Conservation (phyloP, 1,284 basidiomycete genomes). For the Moesziomyces aphidis region DNA sequence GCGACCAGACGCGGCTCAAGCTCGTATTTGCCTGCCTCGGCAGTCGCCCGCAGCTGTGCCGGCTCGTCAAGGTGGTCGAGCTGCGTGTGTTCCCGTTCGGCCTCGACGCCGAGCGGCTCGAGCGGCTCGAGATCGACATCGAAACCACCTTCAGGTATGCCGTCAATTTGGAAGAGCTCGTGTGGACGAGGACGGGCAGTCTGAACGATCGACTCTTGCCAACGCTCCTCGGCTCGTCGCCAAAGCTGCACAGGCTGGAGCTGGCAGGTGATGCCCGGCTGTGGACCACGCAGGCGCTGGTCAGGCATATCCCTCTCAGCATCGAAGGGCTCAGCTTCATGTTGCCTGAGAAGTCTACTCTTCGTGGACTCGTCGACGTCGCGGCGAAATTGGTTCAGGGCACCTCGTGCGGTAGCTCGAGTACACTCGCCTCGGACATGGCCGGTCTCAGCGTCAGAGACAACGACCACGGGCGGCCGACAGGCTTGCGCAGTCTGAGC, state of each 20-base stretch:
- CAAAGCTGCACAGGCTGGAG: slow-evolving; percentile 47
- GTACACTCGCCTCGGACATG: slow-evolving; percentile 4
- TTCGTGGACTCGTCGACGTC: slow-evolving; percentile 36
- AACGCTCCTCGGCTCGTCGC: slow-evolving; percentile 32
- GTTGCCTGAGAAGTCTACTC: slow-evolving; percentile 38
- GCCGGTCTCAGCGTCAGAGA: slow-evolving; percentile 4
- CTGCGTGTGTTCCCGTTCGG: slow-evolving; percentile 64
- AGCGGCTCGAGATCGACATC: slow-evolving; percentile 56
- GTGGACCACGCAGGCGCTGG: slow-evolving; percentile 52
- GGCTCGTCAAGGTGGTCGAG: slow-evolving; percentile 54
- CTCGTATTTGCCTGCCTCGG: slow-evolving; percentile 56
- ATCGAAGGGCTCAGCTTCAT: slow-evolving; percentile 41
- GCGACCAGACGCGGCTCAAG: slow-evolving; percentile 57
- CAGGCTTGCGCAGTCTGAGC: slow-evolving; percentile 41
- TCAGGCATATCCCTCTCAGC: slow-evolving; percentile 23
- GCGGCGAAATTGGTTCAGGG: slow-evolving; percentile 25
- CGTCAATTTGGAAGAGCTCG: slow-evolving; percentile 46
- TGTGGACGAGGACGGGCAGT: slow-evolving; percentile 65
- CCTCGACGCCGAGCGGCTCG: slow-evolving; percentile 58
- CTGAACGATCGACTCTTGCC: slow-evolving; percentile 58
- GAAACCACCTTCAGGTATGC: slow-evolving; percentile 38
- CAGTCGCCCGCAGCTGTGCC: slow-evolving; percentile 34
- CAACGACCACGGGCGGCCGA: not conserved
- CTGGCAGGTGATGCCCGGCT: slow-evolving; percentile 58
- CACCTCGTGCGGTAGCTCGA: not conserved